These are phyloP conservation scores for Calonectria multiphialidica DNA, from an alignment of 2,329 filamentous ascomycete species.

Conservation along the genomic window DNA sequence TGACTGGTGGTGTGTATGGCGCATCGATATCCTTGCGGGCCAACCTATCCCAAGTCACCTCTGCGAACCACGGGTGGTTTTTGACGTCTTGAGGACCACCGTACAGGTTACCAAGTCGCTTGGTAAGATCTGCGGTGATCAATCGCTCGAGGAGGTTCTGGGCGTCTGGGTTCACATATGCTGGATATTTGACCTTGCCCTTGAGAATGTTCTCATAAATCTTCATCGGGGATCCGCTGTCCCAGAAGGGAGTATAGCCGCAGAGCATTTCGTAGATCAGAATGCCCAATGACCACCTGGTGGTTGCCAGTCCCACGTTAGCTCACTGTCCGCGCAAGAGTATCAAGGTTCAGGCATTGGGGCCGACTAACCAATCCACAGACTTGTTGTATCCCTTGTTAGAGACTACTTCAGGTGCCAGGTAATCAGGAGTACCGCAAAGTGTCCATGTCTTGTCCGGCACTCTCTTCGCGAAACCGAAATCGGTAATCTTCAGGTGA, in stretches of 20 bases:
- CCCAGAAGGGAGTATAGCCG: conserved; percentile 99
- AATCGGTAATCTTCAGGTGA: conserved; percentile 97
- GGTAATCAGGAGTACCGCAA: conserved; percentile 96
- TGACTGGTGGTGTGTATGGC: conserved; percentile 95
- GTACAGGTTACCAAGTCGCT: conserved; percentile 93
- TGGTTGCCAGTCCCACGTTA: conserved; percentile 19
- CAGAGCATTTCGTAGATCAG: conserved; percentile 99
- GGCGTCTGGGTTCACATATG: conserved; percentile 94
- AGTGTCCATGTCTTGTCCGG: conserved; percentile 99
- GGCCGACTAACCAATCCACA: conserved; percentile 90
- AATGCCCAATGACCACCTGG: conserved; percentile 97
- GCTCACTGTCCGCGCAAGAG: neutral
- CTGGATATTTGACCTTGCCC: conserved; percentile 95
- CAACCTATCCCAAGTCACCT: conserved; percentile 97
- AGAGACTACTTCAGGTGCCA: conserved; percentile 97
- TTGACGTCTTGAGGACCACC: conserved; percentile 93
- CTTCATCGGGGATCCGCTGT: conserved; percentile 96
- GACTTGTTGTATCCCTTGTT: conserved; percentile 99
- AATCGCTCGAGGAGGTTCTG: conserved; percentile 92
- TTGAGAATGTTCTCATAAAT: conserved; percentile 99
- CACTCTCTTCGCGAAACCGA: conserved; percentile 98
- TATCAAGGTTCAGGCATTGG: neutral
- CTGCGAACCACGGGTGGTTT: conserved; percentile 94
- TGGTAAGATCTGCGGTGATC: conserved; percentile 95
- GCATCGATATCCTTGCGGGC: conserved; percentile 98